A percentile compares a stretch with the other conserved stretches of the same genome.
These are phyloP conservation scores for Colletotrichum caudatum DNA, from an alignment of 2,329 filamentous ascomycete genomes.

Conservation along the genomic window DNA sequence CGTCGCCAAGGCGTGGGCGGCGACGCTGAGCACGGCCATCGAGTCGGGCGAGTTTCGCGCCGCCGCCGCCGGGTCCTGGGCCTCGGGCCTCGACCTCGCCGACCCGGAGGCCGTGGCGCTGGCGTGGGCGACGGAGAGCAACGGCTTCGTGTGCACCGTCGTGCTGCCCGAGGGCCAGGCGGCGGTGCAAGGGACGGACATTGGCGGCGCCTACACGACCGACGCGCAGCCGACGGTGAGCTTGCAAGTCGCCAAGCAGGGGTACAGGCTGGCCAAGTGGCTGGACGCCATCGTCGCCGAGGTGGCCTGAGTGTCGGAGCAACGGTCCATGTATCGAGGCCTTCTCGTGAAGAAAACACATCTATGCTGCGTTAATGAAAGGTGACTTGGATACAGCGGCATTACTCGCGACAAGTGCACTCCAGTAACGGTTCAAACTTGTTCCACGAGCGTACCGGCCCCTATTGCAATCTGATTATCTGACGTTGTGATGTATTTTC, in stretches of 20 bases:
- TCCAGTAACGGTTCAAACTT: neutral
- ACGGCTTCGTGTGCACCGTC: conserved; percentile 57
- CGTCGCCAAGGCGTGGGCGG: conserved; percentile 55
- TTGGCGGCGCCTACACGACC: conserved; percentile 56
- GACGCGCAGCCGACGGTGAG: conserved; percentile 54
- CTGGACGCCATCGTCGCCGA: conserved; percentile 39
- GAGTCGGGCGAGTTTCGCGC: conserved; percentile 53
- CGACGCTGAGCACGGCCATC: conserved; percentile 51
- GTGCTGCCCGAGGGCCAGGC: conserved; percentile 54
- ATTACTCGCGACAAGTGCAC: neutral
- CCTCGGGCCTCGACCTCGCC: conserved; percentile 50
- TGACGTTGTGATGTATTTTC: neutral
- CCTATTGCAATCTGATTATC: neutral
- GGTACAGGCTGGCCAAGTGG: conserved; percentile 47
- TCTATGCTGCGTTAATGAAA: neutral
- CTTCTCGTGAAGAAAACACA: no score
- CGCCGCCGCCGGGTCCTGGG: conserved; percentile 51
- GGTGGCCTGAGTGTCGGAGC: conserved; percentile 5
- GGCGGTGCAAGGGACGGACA: conserved; percentile 55
- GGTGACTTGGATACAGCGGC: no score
- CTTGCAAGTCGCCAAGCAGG: conserved; percentile 60
- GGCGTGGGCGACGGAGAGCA: conserved; percentile 57
- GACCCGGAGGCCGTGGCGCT: conserved; percentile 50
- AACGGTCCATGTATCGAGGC: no score
- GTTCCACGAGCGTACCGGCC: neutral